phyloP scores from a whole-genome alignment of 495 filamentous ascomycete genomes.

The Penicillium cinerascens region DNA sequence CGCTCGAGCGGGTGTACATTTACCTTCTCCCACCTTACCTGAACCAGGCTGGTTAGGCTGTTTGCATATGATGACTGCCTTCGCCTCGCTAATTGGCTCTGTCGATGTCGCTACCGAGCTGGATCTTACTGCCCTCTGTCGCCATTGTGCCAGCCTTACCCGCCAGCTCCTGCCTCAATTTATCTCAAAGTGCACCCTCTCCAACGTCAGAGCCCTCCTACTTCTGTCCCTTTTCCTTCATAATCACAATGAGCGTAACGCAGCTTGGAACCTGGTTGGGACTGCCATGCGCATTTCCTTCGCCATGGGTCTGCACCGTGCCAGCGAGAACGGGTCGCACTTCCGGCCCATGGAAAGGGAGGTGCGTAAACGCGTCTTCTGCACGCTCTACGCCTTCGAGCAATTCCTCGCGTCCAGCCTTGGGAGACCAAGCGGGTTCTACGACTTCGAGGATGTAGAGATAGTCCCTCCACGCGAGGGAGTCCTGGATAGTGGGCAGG shows the following conservation, averaged over 20 bases:
- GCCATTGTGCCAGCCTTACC: conserved; percentile 33
- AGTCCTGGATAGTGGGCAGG: not conserved
- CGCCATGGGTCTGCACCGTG: conserved; percentile 45
- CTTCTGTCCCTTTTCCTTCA: conserved; percentile 46
- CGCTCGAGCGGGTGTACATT: not conserved
- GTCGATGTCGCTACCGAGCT: conserved; percentile 18
- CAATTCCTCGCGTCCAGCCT: conserved; percentile 42
- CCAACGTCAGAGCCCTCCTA: conserved; percentile 44
- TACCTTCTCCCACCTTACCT: conserved; percentile 10
- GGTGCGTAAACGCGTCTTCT: conserved; percentile 45
- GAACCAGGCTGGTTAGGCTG: conserved; percentile 41
- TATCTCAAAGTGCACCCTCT: conserved; percentile 36
- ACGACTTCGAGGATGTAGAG: conserved; percentile 30
- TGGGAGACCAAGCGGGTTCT: conserved; percentile 45
- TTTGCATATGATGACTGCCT: conserved; percentile 43
- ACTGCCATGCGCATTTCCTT: conserved; percentile 41
- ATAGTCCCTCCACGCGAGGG: conserved; percentile 2
- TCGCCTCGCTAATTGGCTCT: conserved; percentile 31
- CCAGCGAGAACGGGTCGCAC: conserved; percentile 30
- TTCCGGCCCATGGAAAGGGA: conserved; percentile 38
- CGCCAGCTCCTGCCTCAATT: conserved; percentile 2
- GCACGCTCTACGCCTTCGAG: conserved; percentile 46
- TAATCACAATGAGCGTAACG: conserved; percentile 39
- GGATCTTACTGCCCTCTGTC: conserved; percentile 33
- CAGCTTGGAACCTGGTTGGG: conserved; percentile 42